These are phyloP conservation scores for Metrosideros polymorpha DNA, from an alignment of 441 rosid species.

Conservation along the genomic window DNA sequence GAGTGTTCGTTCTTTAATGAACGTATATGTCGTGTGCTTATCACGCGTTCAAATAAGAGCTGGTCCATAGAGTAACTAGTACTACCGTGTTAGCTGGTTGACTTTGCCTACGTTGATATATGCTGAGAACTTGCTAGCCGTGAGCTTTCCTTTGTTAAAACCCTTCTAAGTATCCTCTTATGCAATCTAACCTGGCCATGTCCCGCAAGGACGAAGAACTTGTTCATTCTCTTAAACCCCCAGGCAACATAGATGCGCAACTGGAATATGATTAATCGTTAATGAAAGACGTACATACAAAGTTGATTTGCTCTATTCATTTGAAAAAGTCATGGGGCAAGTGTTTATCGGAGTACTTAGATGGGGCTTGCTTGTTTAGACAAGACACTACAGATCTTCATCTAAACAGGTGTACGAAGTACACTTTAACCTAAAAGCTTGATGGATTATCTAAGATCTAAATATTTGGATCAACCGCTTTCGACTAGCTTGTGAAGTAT, in stretches of 20 bases:
- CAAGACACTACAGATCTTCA: neutral
- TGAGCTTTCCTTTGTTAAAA: neutral
- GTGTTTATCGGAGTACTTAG: neutral
- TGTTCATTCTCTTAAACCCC: neutral
- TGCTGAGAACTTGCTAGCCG: neutral
- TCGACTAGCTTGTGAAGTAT: neutral
- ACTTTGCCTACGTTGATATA: neutral
- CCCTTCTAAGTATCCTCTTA: neutral
- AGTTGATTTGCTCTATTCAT: neutral
- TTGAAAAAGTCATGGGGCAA: neutral
- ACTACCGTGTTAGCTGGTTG: neutral
- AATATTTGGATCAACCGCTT: neutral
- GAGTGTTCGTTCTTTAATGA: neutral
- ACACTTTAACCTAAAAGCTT: neutral
- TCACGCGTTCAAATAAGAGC: neutral
- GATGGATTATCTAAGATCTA: neutral
- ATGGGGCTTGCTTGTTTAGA: neutral
- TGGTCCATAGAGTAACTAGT: neutral
- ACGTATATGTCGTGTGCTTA: neutral
- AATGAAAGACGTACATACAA: neutral
- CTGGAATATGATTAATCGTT: neutral
- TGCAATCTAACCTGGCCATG: neutral
- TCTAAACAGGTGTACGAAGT: neutral
- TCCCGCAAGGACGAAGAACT: neutral
- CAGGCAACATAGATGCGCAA: neutral